Percentiles rank a stretch among this genome's conserved stretches.
Conservation (phyloP, 345 rosid genomes). For the Kernera saxatilis region DNA sequence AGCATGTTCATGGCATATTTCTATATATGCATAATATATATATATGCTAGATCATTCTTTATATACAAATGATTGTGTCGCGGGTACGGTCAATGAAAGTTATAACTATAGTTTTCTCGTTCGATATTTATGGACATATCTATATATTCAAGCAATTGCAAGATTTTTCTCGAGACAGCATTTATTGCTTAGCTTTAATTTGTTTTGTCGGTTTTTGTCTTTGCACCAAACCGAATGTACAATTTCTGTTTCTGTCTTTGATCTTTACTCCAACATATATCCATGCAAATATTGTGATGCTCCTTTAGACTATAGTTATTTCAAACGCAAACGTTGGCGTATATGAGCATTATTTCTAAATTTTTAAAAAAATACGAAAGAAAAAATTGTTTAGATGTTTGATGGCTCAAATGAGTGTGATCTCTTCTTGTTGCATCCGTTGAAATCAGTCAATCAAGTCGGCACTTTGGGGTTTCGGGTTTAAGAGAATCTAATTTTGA, state of each 20-base stretch:
- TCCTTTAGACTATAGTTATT: background rate
- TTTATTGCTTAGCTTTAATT: slow-evolving; percentile 6
- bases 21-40: background rate
- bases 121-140: background rate
- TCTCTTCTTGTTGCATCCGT: background rate
- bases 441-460: background rate
- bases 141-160: background rate
- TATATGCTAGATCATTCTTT: background rate
- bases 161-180: slow-evolving; percentile 2
- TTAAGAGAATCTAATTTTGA: background rate
- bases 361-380: background rate
- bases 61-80: slow-evolving; percentile 17
- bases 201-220: slow-evolving; percentile 23
- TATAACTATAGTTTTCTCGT: background rate
- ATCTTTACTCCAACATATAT: background rate
- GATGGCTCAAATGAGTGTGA: background rate
- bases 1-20: background rate
- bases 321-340: background rate
- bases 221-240: background rate
- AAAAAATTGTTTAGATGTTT: background rate
- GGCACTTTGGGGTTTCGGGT: background rate
- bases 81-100: slow-evolving; percentile 8
- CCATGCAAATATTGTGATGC: background rate
- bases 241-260: background rate
- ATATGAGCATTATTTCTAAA: background rate